Evolutionary conservation across 495 filamentous ascomycete genomes (phyloP), one percentile per base, ranked within the genome.

Genomic region (Aspergillus incahuasiensis): DNA sequence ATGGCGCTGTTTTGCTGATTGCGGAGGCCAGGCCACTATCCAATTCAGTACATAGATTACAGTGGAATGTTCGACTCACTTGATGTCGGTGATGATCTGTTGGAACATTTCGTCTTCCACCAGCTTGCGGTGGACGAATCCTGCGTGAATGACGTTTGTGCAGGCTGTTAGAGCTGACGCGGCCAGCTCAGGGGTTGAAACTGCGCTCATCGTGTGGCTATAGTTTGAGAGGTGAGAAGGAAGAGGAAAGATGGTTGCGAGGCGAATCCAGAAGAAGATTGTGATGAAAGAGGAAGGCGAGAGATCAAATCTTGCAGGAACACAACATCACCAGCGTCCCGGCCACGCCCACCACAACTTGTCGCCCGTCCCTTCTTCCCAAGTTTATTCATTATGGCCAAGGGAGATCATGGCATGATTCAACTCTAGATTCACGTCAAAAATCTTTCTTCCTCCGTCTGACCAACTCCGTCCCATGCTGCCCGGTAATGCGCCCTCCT

Each of bases 11-110:
- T 2, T 1, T 2, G 19, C 41, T 22, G 3, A 22, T 20, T 5
- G 24, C 19, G 1, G 16, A 20, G 18, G 41, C 41, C 8, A 44
- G 41, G 19, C 21, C 21, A 12, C 41, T 44, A 12, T 5, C 11
- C 18, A 8, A 21, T 18, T 44, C 21, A 44, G 18, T 3, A 3
- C 19, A 90, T 3, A 16, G 11, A 9, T 19, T 19, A 42, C 4
- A 42, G n/a, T n/a, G n/a, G 40, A 16, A 2, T 9, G 19, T n/a
- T 2, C 3, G 5, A 44, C 11, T 44, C 21, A 44, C 41, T 20
- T 18, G 19, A 44, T 22, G 19, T 44, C 41, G 41, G 22, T 22
- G 18, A 44, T 20, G 1, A 44, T 1, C 11, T 21, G 21, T 9
- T 21, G 41, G 5, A 44, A 9, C 9, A 5, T 22, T 3, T 44